phyloP scores from a whole-genome alignment of 371 early-diverging fungal genomes.

The Phascolomyces articulosus region DNA sequence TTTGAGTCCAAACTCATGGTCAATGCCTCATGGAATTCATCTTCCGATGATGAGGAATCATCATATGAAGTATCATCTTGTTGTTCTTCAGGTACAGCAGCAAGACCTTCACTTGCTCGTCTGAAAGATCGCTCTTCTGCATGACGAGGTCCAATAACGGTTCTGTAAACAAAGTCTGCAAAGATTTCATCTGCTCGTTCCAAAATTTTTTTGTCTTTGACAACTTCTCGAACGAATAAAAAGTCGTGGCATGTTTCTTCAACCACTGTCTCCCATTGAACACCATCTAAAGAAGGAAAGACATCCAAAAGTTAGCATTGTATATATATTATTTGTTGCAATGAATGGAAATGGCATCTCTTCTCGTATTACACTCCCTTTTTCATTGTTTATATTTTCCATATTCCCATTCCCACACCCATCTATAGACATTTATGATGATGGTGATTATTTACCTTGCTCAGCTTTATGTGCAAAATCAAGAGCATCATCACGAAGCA shows the following conservation, averaged over 20 bases:
- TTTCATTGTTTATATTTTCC: too few relatives aligned
- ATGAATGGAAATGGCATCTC: too few relatives aligned
- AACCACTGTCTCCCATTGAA: slow-evolving; percentile 39
- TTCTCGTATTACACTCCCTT: too few relatives aligned
- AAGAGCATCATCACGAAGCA: slow-evolving; percentile 47
- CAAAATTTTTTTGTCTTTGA: slow-evolving; percentile 42
- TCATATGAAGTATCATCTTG: slow-evolving; percentile 18
- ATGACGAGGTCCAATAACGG: slow-evolving; percentile 17
- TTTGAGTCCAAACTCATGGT: slow-evolving; percentile 5
- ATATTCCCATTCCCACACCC: too few relatives aligned
- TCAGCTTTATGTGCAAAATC: slow-evolving; percentile 45
- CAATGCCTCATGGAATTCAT: slow-evolving; percentile 24
- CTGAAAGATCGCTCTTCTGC: slow-evolving; percentile 1
- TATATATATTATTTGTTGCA: too few relatives aligned
- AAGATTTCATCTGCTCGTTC: slow-evolving; percentile 38
- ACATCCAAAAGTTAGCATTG: too few relatives aligned
- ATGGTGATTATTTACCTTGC: slow-evolving; percentile 10
- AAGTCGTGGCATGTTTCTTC: slow-evolving; percentile 51
- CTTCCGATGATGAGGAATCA: slow-evolving; percentile 3
- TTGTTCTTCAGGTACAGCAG: slow-evolving; percentile 28
- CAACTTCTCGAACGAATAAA: slow-evolving; percentile 54
- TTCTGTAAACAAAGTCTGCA: slow-evolving; percentile 43
- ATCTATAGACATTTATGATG: too few relatives aligned
- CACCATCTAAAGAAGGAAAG: slow-evolving; percentile 24
- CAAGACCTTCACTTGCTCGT: slow-evolving; percentile 13